Evolutionary conservation across 495 filamentous ascomycete genomes (phyloP).

Genomic region (Parachaetomium inaequale): DNA sequence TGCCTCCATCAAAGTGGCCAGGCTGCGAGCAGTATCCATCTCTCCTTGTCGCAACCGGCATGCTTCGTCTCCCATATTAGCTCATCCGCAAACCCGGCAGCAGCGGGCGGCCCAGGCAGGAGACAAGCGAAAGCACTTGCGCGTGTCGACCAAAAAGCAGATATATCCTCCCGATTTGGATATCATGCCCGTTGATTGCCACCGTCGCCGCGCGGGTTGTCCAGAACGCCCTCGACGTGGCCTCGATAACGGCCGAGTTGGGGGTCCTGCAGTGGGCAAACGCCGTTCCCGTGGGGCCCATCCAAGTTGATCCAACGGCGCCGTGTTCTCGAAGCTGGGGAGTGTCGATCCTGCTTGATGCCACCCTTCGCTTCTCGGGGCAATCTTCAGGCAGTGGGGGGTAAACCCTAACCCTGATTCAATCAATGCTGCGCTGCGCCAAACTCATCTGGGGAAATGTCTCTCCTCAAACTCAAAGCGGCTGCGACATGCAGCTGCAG

Average conservation of each 20-base stretch:
- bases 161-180: neutral
- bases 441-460: neutral
- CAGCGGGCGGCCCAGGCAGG: too few relatives aligned
- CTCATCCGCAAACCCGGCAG: neutral
- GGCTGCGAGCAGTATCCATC: neutral
- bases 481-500: slow-evolving; percentile 1
- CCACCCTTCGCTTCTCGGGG: neutral
- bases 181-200: neutral
- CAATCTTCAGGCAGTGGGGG: too few relatives aligned
- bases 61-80: neutral
- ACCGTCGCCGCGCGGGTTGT: neutral
- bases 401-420: neutral
- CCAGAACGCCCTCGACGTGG: neutral
- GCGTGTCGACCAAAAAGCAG: neutral
- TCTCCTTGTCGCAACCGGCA: neutral
- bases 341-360: neutral
- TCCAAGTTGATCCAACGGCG: too few relatives aligned
- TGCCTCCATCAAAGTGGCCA: neutral
- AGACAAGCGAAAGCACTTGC: neutral
- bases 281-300: too few relatives aligned
- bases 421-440: too few relatives aligned
- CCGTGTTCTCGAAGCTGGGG: too few relatives aligned
- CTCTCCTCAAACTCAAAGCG: neutral
- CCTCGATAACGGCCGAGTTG: neutral
- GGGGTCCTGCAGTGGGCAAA: too few relatives aligned